Base-by-base conservation (phyloP, 2,329 filamentous ascomycete genomes). In the Monosporascus sp. region DNA sequence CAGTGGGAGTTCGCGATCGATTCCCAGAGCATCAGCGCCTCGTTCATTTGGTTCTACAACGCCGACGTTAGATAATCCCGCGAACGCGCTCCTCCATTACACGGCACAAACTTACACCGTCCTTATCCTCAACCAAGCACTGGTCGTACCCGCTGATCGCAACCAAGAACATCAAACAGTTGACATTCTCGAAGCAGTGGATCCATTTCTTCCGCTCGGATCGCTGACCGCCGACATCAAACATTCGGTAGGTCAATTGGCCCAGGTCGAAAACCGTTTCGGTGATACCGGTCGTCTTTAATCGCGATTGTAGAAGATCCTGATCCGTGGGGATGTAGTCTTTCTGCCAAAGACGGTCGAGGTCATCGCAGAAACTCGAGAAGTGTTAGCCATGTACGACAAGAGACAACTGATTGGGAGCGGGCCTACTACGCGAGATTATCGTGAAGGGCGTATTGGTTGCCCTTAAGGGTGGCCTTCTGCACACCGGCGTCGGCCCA, bases 131-230 rank as follows among this genome's bases (percentile, higher is more conserved):
- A 3, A 97, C 90, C 48, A 97, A 76, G 65, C 92, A 96, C 71
- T 97, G 94, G 68, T 97, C 93, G 70, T 97, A 97, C 55, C 93
- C 93, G 59, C 91, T 96, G 63, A 97, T 92, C 48, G 93, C 92
- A 50, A 96, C 93, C 61, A 97, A 81, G 74, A 97, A 97, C 41
- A 97, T 78, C 51, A 97, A 79, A 62, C 90, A 92, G 66, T 94
- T 91, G 57, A 96, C 91, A 60, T 94, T 94, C 70, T 96, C 91
- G 68, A 96, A 96, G 68, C 91, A 94, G 70, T 96, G 91, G 58
- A 96, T 96, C 91, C 91, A 96, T 77, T 96, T 96, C 81, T 96
- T 96, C 57, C 91, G 87, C 73, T 96, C 91, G 27, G 91, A 96
- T 63, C 91, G 81, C 70, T 96, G 91, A 54, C 91, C 91, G 69